phyloP scores from a whole-genome alignment of 495 filamentous ascomycete genomes.

The Xylaria venustula region DNA sequence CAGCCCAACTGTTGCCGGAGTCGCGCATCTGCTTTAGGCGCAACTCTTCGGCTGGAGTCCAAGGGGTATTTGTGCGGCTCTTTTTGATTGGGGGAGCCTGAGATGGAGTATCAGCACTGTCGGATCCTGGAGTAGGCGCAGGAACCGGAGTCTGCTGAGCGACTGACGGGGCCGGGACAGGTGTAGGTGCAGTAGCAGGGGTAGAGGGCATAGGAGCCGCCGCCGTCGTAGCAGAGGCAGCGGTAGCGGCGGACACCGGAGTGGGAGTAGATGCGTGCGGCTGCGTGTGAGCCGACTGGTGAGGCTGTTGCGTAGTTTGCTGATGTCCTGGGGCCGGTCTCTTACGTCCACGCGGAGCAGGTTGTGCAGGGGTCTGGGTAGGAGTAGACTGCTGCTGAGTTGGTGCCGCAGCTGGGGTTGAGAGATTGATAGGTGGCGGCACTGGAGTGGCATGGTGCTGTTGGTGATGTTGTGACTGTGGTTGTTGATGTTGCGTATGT shows the following conservation, averaged over 20 bases:
- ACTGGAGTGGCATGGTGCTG: constrained; percentile 41
- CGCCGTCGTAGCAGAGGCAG: constrained; percentile 20
- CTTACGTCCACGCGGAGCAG: constrained; percentile 25
- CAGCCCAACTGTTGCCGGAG: constrained; percentile 89
- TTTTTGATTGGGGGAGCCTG: constrained; percentile 74
- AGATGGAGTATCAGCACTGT: constrained; percentile 28
- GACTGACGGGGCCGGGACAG: constrained; percentile 28
- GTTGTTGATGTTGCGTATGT: constrained; percentile 21
- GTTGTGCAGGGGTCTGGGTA: constrained; percentile 35
- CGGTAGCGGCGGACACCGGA: constrained; percentile 19
- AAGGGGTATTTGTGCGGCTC: constrained; percentile 94
- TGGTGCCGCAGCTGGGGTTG: constrained; percentile 26
- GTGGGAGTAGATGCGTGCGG: constrained; percentile 23
- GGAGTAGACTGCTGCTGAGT: constrained; percentile 42
- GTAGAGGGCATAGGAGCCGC: constrained; percentile 24
- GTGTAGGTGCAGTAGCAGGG: constrained; percentile 22
- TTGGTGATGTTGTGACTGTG: constrained; percentile 28
- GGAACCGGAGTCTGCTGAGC: constrained; percentile 33
- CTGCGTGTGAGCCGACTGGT: constrained; percentile 17
- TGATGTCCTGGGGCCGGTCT: constrained; percentile 18
- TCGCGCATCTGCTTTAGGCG: constrained; percentile 91
- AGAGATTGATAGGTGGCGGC: constrained; percentile 39
- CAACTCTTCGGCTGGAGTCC: constrained; percentile 94
- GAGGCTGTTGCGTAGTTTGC: constrained; percentile 10
- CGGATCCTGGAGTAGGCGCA: constrained; percentile 31